Evolutionary conservation across 805 yeast species (phyloP).

Genomic region (Yamadazyma scolyti): DNA sequence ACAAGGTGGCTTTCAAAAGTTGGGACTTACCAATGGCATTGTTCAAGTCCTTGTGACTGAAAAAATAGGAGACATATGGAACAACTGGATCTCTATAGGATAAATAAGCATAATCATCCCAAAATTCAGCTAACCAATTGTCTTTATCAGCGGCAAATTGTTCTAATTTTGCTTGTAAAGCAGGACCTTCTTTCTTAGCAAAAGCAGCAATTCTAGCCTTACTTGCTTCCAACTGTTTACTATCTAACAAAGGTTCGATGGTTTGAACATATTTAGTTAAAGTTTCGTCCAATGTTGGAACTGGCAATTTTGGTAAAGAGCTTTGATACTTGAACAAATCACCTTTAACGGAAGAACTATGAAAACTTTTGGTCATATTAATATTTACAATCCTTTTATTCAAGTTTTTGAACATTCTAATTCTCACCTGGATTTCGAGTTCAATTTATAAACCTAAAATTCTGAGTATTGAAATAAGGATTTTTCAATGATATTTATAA

Average conservation of each 20-base stretch:
- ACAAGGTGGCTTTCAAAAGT: conserved; percentile 69
- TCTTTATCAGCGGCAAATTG: conserved; percentile 58
- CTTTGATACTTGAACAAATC: conserved; percentile 70
- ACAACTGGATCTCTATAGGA: conserved; percentile 91
- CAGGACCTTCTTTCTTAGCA: conserved; percentile 52
- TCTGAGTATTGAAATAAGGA: not conserved
- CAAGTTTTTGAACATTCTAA: conserved; percentile 6
- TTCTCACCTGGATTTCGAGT: not conserved
- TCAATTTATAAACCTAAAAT: not conserved
- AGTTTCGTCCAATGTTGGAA: conserved; percentile 75
- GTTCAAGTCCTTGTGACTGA: conserved; percentile 68
- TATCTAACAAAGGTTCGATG: conserved; percentile 62
- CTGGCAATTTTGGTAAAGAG: conserved; percentile 79
- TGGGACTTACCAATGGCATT: conserved; percentile 61
- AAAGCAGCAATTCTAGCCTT: conserved; percentile 66
- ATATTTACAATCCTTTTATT: conserved; percentile 1
- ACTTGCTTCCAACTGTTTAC: conserved; percentile 46
- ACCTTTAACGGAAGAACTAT: conserved; percentile 46
- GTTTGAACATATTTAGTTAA: conserved; percentile 65
- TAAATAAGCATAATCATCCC: conserved; percentile 94
- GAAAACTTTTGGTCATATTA: conserved; percentile 14
- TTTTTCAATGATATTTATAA: conserved; percentile 3
- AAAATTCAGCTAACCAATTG: conserved; percentile 88
- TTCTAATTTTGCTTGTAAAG: conserved; percentile 62
- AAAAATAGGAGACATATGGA: conserved; percentile 91